Conservation (phyloP, 306 rosid species). For the Lathyrus tuberosus region DNA sequence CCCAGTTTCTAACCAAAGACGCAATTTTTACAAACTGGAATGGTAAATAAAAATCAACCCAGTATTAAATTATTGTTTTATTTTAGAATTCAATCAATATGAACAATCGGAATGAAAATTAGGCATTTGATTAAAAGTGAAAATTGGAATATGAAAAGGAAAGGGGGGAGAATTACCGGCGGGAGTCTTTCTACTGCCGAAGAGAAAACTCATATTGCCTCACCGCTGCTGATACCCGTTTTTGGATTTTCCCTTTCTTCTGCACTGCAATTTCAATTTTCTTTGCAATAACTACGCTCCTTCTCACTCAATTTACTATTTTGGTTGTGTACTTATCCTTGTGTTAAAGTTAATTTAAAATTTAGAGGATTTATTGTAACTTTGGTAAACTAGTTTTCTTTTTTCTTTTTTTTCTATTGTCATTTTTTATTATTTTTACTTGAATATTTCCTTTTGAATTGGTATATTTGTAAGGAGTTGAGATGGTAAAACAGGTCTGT, state of each 20-base stretch:
- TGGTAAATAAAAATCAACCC: neutral
- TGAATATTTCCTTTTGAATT: too few species aligned
- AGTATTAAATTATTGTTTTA: neutral
- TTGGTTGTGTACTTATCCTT: too few species aligned
- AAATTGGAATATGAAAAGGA: neutral
- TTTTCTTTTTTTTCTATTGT: too few species aligned
- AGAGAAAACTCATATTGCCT: conserved; percentile 73
- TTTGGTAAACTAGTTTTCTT: too few species aligned
- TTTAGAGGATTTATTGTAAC: too few species aligned
- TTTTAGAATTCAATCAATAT: neutral
- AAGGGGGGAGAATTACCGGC: conserved; percentile 52
- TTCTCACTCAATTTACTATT: neutral
- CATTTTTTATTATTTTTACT: too few species aligned
- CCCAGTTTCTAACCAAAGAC: conserved; percentile 1
- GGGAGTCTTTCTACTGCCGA: conserved; percentile 78
- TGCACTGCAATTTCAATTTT: neutral
- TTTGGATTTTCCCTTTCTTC: neutral
- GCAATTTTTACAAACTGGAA: conserved; percentile 13
- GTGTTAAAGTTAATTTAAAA: too few species aligned
- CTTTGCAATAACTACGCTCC: neutral
- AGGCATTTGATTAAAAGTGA: neutral
- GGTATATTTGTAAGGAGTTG: too few species aligned
- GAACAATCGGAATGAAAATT: neutral
- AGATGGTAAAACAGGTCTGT: too few species aligned
- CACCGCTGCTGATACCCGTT: neutral